Evolutionary conservation across 768 basidiomycete species (phyloP), one percentile per base, ranked within the genome.

Genomic region (Solioccasus polychromus): DNA sequence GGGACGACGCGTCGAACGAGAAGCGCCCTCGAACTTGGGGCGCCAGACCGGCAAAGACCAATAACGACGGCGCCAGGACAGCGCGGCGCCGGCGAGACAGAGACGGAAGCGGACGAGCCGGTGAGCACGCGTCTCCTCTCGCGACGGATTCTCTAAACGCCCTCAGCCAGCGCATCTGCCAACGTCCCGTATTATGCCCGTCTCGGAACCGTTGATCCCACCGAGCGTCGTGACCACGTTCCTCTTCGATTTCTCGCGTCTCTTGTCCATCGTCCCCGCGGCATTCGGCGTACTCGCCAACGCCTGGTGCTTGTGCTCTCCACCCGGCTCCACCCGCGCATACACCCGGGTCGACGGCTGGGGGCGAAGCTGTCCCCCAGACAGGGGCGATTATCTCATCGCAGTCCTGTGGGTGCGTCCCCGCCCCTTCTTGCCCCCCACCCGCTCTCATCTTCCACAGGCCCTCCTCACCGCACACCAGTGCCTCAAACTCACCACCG

Each of bases 391-490:
- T 55, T 88, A 77, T 62, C 64, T 79, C 41, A 68, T 89, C 22
- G 79, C 85, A 30, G 75, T 79, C 9, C 67, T 90, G 23, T 91
- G 89, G 89, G 88, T 86, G 56, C 17, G 76, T 50, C 1, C 10
- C 8, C 15, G 9, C 59, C 34, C 41, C 22, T 19, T 5, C 23
- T 3, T 18, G 56, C 37, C 41, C 32, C 24, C 25, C 30, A 42
- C 12, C 34, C 31, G 39, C 20, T 37, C 40, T 35, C n/a, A 28
- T 25, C 8, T 45, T 32, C 31, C 35, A 17, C 52, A 92, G 91
- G 79, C 89, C 2, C 68, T 90, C 19, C 71, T 93, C 6, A 95
- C 93, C 12, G 94, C 88, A 18, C 84, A 88, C 61, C 93, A 95
- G 65, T 95, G 92, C 52, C 83, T 94, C 51, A 71, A 74, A 34